These are phyloP conservation scores for Diutina neorugosa DNA, from an alignment of 1,139 yeast species.

Conservation along the genomic window DNA sequence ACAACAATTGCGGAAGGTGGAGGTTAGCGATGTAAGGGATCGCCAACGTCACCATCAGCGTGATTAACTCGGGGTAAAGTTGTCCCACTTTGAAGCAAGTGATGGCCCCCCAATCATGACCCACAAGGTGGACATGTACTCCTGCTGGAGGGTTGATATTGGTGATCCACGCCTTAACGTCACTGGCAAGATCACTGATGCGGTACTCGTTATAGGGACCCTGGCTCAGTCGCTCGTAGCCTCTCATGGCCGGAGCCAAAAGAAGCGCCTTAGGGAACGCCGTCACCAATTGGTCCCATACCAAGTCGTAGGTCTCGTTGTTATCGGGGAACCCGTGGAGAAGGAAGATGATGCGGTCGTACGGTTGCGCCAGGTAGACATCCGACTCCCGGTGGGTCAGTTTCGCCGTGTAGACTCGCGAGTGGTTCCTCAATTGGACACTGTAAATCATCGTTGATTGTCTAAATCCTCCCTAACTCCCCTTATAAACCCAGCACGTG, in stretches of 20 bases:
- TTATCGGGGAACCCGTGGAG: constrained; percentile 36
- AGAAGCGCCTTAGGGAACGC: constrained; percentile 12
- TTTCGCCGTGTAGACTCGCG: neutral
- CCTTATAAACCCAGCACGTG: neutral
- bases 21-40: constrained; percentile 26
- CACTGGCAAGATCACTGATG: constrained; percentile 21
- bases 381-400: constrained; percentile 3
- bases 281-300: neutral
- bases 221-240: constrained; percentile 27
- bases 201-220: constrained; percentile 18
- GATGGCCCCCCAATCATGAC: constrained; percentile 39
- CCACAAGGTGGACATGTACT: constrained; percentile 28
- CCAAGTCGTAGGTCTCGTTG: constrained; percentile 16
- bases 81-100: constrained; percentile 24
- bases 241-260: constrained; percentile 29
- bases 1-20: constrained; percentile 16
- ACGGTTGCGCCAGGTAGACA: constrained; percentile 1
- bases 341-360: constrained; percentile 16
- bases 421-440: constrained; percentile 1
- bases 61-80: constrained; percentile 23
- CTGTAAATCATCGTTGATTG: neutral
- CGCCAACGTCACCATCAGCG: constrained; percentile 27
- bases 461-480: neutral
- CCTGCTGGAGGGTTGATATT: constrained; percentile 10
- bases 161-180: constrained; percentile 24